These are phyloP conservation scores for Boechera retrofracta DNA, from an alignment of 345 rosid species.

Conservation along the genomic window DNA sequence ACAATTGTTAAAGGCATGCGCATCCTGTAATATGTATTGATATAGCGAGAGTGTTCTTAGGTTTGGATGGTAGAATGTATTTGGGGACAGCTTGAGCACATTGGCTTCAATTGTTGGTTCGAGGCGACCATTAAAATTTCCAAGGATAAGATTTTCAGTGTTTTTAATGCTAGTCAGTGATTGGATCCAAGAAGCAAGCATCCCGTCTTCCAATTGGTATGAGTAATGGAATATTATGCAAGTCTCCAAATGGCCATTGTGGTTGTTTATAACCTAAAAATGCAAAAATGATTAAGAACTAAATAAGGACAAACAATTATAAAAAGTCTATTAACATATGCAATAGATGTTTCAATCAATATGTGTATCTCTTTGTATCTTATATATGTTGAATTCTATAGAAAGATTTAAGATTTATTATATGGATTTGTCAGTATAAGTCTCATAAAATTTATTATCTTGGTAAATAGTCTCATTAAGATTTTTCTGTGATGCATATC, in stretches of 20 bases:
- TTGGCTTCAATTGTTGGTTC: background rate
- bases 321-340: background rate
- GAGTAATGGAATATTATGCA: background rate
- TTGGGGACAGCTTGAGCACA: background rate
- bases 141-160: background rate
- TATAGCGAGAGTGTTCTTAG: background rate
- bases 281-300: background rate
- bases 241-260: background rate
- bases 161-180: background rate
- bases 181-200: constrained; percentile 12
- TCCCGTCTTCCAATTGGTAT: background rate
- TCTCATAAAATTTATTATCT: background rate
- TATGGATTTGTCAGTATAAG: background rate
- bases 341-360: background rate
- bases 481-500: background rate
- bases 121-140: background rate
- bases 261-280: constrained; percentile 2
- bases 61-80: background rate
- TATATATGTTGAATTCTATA: background rate
- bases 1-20: constrained; percentile 6
- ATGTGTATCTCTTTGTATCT: background rate
- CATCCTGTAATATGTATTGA: background rate
- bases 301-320: background rate
- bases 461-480: background rate
- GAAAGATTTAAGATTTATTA: background rate